Conservation (phyloP, 345 rosid species). For the Salix exigua region DNA sequence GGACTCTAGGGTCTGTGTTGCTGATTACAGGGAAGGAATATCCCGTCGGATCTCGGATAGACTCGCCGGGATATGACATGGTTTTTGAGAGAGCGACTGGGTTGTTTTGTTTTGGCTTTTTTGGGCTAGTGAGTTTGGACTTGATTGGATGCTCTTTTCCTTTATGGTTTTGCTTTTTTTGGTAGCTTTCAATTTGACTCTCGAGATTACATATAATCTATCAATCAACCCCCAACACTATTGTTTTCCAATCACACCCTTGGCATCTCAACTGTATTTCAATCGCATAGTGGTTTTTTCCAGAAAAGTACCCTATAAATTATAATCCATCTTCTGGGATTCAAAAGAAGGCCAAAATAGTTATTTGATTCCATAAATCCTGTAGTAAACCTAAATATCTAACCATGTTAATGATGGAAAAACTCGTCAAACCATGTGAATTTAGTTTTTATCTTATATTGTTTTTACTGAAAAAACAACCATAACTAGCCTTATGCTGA, state of each 20-base stretch:
- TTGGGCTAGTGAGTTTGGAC: not conserved
- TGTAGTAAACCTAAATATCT: no score
- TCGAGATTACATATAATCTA: not conserved
- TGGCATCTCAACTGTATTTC: not conserved
- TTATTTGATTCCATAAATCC: no score
- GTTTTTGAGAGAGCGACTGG: not conserved
- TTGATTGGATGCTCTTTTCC: not conserved
- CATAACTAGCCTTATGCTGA: no score
- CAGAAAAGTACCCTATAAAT: not conserved
- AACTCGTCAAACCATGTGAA: no score
- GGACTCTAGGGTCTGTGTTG: conserved; percentile 13
- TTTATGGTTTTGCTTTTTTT: not conserved
- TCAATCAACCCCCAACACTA: not conserved
- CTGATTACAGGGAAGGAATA: not conserved
- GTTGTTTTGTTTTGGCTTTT: not conserved
- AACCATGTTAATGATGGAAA: no score
- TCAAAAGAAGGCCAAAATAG: no score
- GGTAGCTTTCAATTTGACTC: not conserved
- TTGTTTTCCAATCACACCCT: not conserved
- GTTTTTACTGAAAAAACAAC: no score
- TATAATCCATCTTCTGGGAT: no score
- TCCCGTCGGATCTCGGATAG: not conserved
- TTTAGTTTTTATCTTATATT: no score
- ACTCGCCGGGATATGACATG: conserved; percentile 21
- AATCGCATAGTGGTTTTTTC: not conserved